Evolutionary conservation across 108 stramenopile species (phyloP).

Genomic region (Nannochloropsis salina): DNA sequence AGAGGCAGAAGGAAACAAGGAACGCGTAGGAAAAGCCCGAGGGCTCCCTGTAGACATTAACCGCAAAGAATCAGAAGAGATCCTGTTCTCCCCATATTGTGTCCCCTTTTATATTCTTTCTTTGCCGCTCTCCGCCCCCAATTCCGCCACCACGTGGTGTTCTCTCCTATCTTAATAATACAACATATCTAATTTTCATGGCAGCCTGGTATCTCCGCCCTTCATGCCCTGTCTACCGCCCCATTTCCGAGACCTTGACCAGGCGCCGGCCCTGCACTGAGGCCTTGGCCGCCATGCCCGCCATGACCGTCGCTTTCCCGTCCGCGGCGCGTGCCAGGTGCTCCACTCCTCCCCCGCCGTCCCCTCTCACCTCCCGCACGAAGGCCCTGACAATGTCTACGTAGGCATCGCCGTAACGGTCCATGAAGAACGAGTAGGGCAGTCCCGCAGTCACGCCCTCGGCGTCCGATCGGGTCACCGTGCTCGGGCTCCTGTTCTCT

Average conservation of each 20-base stretch:
- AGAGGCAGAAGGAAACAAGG: no score
- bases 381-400: conserved; percentile 39
- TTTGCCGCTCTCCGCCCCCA: no score
- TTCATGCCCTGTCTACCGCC: not conserved
- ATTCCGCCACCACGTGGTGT: no score
- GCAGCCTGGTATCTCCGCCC: not conserved
- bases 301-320: not conserved
- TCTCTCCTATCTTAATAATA: no score
- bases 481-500: conserved; percentile 32
- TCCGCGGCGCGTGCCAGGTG: conserved; percentile 33
- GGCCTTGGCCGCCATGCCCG: conserved; percentile 39
- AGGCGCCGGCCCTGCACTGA: conserved; percentile 34
- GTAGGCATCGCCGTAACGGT: conserved; percentile 42
- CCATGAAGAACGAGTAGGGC: conserved; percentile 45
- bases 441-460: conserved; percentile 37
- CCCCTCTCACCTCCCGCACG: conserved; percentile 29
- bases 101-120: no score
- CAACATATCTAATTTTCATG: no score
- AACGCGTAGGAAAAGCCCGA: no score
- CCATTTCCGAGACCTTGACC: conserved; percentile 38
- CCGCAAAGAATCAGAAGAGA: no score
- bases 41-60: no score
- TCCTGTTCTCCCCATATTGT: no score
- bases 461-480: conserved; percentile 28
- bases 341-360: conserved; percentile 31